phyloP scores from a whole-genome alignment of 441 rosid species.

The Brassica hybrid region DNA sequence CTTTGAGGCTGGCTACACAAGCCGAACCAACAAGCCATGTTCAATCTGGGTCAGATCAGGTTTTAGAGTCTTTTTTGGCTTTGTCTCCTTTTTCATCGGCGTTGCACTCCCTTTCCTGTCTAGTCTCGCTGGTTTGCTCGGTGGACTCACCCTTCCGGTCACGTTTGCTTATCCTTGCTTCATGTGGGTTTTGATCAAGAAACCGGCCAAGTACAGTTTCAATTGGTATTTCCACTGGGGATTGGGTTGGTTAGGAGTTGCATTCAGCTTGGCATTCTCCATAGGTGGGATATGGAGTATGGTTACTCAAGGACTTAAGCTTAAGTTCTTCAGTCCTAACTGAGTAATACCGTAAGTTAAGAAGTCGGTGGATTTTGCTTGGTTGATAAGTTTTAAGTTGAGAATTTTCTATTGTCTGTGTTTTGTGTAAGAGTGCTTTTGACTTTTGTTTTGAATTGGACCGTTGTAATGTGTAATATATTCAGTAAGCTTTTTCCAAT shows the following conservation, averaged over 20 bases:
- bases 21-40: conserved; percentile 89
- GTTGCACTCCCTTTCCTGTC: conserved; percentile 92
- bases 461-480: conserved; percentile 30
- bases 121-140: conserved; percentile 84
- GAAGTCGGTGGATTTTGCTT: conserved; percentile 24
- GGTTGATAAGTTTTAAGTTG: conserved; percentile 24
- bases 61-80: conserved; percentile 83
- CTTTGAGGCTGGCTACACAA: conserved; percentile 90
- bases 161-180: conserved; percentile 97
- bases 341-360: conserved; percentile 18
- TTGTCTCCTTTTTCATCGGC: conserved; percentile 63
- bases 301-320: conserved; percentile 79
- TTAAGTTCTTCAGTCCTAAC: conserved; percentile 76
- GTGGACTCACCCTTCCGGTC: conserved; percentile 90
- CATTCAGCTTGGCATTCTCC: conserved; percentile 88
- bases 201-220: conserved; percentile 82
- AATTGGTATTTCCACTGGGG: conserved; percentile 94
- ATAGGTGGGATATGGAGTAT: conserved; percentile 93
- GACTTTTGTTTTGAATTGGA: conserved; percentile 14
- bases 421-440: conserved; percentile 24
- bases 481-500: conserved; percentile 12
- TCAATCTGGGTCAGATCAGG: conserved; percentile 95
- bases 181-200: conserved; percentile 97
- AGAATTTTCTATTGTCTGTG: conserved; percentile 21
- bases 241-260: conserved; percentile 90